Conservation (phyloP, 768 basidiomycete genomes). For the Mrakia hoshinonis region DNA sequence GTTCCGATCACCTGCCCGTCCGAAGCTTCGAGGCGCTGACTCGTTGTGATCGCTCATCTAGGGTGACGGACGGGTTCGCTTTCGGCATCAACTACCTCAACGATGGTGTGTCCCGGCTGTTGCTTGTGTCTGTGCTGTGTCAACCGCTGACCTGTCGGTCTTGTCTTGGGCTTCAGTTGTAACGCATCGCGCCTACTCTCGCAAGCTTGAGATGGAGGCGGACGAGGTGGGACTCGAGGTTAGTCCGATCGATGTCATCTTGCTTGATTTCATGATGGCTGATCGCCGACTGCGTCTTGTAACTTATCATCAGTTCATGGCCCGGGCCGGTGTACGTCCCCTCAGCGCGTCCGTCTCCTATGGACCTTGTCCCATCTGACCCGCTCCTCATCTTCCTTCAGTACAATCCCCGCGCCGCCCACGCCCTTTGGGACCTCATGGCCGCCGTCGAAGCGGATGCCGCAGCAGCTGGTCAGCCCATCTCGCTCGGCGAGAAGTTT, state of each 20-base stretch:
- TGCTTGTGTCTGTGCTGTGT: not conserved
- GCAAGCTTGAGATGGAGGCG: conserved; percentile 46
- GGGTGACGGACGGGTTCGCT: conserved; percentile 20
- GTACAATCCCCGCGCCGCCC: conserved; percentile 43
- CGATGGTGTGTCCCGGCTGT: not conserved
- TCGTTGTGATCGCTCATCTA: not conserved
- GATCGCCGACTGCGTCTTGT: no score
- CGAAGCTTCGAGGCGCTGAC: no score
- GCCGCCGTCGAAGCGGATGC: conserved; percentile 44
- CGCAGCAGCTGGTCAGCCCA: conserved; percentile 31
- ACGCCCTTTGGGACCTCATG: conserved; percentile 46
- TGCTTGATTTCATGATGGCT: no score
- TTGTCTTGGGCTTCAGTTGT: conserved; percentile 34
- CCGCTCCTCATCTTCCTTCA: not conserved
- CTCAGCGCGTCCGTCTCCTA: not conserved
- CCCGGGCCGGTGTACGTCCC: conserved; percentile 39
- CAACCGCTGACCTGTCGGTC: conserved; percentile 30
- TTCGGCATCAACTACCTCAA: conserved; percentile 26
- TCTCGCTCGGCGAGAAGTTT: conserved; percentile 39
- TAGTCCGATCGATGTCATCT: conserved; percentile 16
- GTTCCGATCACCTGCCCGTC: conserved; percentile 21
- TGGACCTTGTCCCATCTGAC: not conserved
- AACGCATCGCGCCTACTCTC: conserved; percentile 43
- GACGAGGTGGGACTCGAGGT: conserved; percentile 44
- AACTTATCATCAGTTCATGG: conserved; percentile 41